Evolutionary conservation across 192 early-diverging fungal species (phyloP), one percentile per base, ranked within the genome.

Genomic region (Umbelopsis sp.): DNA sequence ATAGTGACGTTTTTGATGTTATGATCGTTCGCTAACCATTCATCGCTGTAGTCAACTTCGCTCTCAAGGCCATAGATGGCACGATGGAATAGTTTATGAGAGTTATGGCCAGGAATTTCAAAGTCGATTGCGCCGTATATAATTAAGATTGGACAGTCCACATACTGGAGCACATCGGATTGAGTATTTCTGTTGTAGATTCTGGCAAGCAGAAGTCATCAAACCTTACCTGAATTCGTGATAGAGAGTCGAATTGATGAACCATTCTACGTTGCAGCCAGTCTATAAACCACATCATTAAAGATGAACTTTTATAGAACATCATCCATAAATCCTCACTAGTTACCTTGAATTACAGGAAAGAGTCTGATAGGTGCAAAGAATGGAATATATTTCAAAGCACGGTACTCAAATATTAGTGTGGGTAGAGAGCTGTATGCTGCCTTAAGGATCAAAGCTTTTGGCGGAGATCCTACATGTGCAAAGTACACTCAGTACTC

Each of bases 381-480:
- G 16, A 80, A 66, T 27, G 78, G 74, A 18, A 75, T 48, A 16
- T 27, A 53, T 49, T 68, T 35, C 16, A 75, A 30, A n/a, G 75
- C 44, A 66, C 66, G 49, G 46, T 80, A 80, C 44, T 80, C 78
- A 70, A 80, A 80, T 10, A 80, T 23, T 0, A 80, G 45, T 27
- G 67, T 72, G 7, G 78, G 13, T 13, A 80, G 46, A n/a, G 74
- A 75, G 41, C 74, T 80, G 52, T 80, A 80, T 12, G 74, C 67
- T 45, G 78, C 78, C 50, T 75, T 53, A 20, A 80, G 66, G 49
- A 80, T 75, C 55, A 80, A 53, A 25, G 70, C 46, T 23, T 75
- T 75, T 4, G 71, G 74, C 22, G 73, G 66, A 21, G 27, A 58
- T 8, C 72, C 76, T 69, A 23, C 12, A 16, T 16, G 5, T 15